Evolutionary conservation across 176 grass and related monocot species (phyloP), one percentile per base, ranked within the genome.

Genomic region (Areca catechu): DNA sequence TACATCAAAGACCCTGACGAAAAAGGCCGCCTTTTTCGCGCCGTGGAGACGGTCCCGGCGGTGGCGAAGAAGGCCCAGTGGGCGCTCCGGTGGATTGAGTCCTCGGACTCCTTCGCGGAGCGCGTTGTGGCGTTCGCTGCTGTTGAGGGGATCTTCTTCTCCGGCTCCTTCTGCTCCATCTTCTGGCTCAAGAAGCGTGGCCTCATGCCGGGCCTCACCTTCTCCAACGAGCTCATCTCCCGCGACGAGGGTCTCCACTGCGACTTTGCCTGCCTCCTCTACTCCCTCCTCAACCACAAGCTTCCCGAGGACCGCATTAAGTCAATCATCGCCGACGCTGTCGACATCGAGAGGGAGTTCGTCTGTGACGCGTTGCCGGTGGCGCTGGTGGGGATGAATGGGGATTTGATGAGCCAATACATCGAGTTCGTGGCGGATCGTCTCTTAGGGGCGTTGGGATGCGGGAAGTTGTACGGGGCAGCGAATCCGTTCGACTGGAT

Each of bases 161-260:
- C 63, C 2, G 63, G 63, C 5, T 66, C 63, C 2, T 66, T 66
- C 22, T 53, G 49, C 7, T 49, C 63, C 3, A 53, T 66, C 49
- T 66, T 66, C 23, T 66, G 63, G 63, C 63, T 66, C 22, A 66
- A 66, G 63, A 66, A 66, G 63, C 63, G 50, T 0, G 63, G 49
- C 15, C 63, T 66, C 6, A 53, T 66, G 50, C 63, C 63, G 16
- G 63, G 63, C 1, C 34, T 63, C 15, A 65, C 62, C 16, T 65
- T 65, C 62, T 65, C 62, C 15, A 65, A 65, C 48, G 62, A 65
- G 62, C 62, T 65, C 48, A 65, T 65, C 62, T 65, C 62, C 48
- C 62, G 62, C 1, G 62, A 65, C 48, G 62, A 65, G 21, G 62
- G 62, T 0, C 62, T 65, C 5, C 62, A 65, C 20, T 65, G 62